phyloP scores from a whole-genome alignment of 345 rosid genomes.

The Populus deltoides region DNA sequence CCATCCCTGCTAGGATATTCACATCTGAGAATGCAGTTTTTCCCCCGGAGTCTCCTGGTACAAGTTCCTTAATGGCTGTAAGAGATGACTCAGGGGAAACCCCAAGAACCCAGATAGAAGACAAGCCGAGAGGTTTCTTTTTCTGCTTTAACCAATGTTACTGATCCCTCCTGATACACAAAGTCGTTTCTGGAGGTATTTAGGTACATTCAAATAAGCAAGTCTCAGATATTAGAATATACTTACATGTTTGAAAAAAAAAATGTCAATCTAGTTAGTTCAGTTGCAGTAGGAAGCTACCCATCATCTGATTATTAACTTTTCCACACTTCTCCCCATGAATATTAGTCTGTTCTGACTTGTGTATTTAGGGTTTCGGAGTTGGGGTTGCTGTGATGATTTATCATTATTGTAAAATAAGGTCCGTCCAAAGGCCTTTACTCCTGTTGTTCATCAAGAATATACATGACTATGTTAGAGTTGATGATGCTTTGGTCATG shows the following conservation, averaged over 20 bases:
- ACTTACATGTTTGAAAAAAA: background rate
- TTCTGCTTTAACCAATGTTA: slow-evolving; percentile 81
- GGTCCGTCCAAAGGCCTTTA: slow-evolving; percentile 35
- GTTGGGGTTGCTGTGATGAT: slow-evolving; percentile 34
- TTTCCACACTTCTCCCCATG: slow-evolving; percentile 3
- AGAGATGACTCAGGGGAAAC: slow-evolving; percentile 56
- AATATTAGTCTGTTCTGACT: slow-evolving; percentile 5
- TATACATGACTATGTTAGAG: background rate
- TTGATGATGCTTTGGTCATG: background rate
- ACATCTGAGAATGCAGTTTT: slow-evolving; percentile 56
- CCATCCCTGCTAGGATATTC: slow-evolving; percentile 47
- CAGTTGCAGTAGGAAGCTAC: slow-evolving; percentile 19
- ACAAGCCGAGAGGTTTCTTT: slow-evolving; percentile 59
- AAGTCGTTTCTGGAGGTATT: slow-evolving; percentile 5
- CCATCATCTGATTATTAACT: slow-evolving; percentile 9
- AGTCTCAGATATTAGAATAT: slow-evolving; percentile 19
- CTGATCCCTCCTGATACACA: slow-evolving; percentile 29
- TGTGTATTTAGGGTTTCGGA: slow-evolving; percentile 5
- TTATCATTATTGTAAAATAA: slow-evolving; percentile 12
- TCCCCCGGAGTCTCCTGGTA: slow-evolving; percentile 88
- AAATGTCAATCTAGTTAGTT: slow-evolving; percentile 19
- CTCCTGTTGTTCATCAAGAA: slow-evolving; percentile 11
- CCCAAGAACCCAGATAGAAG: slow-evolving; percentile 35
- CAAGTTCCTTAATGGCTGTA: slow-evolving; percentile 69
- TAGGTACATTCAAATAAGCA: slow-evolving; percentile 26